Base-by-base conservation (phyloP, 164 flowering plant species). In the Protea cynaroides region DNA sequence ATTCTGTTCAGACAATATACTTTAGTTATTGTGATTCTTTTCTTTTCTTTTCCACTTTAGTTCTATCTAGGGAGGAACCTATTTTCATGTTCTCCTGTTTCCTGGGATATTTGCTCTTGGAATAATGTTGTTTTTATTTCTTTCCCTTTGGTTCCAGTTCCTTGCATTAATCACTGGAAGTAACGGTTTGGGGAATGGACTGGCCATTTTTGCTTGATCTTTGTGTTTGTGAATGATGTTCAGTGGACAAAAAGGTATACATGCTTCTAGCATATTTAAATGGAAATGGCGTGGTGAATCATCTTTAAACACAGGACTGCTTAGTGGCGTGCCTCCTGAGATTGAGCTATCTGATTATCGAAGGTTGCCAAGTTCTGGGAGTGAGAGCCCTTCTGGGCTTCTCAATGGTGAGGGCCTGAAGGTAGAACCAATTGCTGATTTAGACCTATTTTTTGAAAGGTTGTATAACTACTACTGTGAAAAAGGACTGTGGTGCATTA, bases 301-400 rank as follows among this genome's bases (percentile, higher is more conserved):
- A 53, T 80, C 94, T 22, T 70, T 88, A 64, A 77, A 78, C 13
- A 70, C 78, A 47, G 75, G 82, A 62, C 72, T 90, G 71, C 89
- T 92, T 57, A 56, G 75, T 36, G 88, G 86, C 72, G 82, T 73
- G 64, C 76, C 79, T 63, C 89, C 87, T 68, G 96, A 92, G 83
- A 83, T 95, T 68, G 97, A 95, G 74, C 77, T 95, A 69, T 91
- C 97, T 25, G 84, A 79, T 14, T 95, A 88, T 68, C 78, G 82
- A 67, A 76, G 83, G 69, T 69, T 79, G 22, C 88, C 90, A 25
- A 87, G 92, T 82, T 80, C 84, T 61, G 96, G 90, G 24, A 95
- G 97, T 75, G 97, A 95, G 71, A 95, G 99, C 74, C 99, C 99
- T 72, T 85, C 99, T 10, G 97, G 88, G 58, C 88, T 95, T 72